Percentiles rank a stretch among this genome's conserved stretches.
Evolutionary conservation across 371 early-diverging fungal genomes (phyloP).

Genomic region (Actinomortierella ambigua): DNA sequence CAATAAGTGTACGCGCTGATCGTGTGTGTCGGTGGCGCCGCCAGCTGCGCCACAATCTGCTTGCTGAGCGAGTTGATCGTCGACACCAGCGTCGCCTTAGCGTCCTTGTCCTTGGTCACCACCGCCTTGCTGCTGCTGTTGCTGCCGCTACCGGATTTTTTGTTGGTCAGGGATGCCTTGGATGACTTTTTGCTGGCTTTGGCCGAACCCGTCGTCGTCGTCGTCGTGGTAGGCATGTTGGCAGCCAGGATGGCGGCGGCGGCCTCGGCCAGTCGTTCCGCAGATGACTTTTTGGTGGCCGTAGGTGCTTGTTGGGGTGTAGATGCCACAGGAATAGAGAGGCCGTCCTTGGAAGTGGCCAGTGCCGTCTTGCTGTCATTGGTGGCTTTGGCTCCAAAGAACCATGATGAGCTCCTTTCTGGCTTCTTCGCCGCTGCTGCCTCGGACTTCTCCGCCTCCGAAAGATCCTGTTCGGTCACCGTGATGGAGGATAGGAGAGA

Average conservation of each 20-base stretch:
- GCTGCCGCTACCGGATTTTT: slow-evolving; percentile 8
- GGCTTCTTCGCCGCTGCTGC: background rate
- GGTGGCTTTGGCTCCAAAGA: background rate
- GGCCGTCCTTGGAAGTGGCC: too few species aligned
- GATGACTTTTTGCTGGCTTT: background rate
- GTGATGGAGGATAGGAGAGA: slow-evolving; percentile 22
- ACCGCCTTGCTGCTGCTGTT: slow-evolving; percentile 6
- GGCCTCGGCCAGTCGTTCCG: too few species aligned
- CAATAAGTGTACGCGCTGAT: slow-evolving; percentile 47
- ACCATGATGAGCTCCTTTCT: background rate
- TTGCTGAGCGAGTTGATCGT: slow-evolving; percentile 38
- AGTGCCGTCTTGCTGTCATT: background rate
- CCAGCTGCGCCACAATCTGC: slow-evolving; percentile 18
- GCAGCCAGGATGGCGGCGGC: too few species aligned
- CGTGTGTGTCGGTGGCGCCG: slow-evolving; percentile 23
- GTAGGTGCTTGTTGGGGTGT: slow-evolving; percentile 1
- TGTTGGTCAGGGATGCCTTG: background rate
- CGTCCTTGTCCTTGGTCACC: background rate
- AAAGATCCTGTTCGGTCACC: slow-evolving; percentile 7
- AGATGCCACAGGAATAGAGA: too few species aligned
- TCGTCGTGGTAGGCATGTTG: slow-evolving; percentile 19
- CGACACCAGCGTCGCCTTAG: slow-evolving; percentile 18
- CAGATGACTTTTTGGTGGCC: background rate
- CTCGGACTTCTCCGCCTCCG: slow-evolving; percentile 1
- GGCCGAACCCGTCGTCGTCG: slow-evolving; percentile 1